These are phyloP conservation scores for Colletotrichum sidae DNA, from an alignment of 2,329 filamentous ascomycete species.

Conservation along the genomic window DNA sequence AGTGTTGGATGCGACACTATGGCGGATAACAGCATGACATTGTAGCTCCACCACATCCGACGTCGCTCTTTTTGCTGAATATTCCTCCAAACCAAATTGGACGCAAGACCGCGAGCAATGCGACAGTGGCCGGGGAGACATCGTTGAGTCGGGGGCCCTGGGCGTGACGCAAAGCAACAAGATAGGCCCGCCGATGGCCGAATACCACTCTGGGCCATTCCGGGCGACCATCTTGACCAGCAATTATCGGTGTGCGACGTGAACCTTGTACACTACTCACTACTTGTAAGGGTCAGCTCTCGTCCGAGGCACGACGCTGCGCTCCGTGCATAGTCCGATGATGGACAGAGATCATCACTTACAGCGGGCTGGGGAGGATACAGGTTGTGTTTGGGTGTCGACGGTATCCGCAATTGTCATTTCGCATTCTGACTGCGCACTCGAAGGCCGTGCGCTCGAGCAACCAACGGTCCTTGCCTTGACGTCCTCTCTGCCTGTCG, in stretches of 20 bases:
- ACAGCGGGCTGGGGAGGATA: too few species aligned
- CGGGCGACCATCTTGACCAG: not conserved
- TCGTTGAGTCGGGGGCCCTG: conserved; percentile 1
- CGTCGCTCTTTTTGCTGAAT: not conserved
- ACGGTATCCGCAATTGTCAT: not conserved
- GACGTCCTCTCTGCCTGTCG: too few species aligned
- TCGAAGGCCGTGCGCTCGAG: too few species aligned
- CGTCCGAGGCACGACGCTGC: too few species aligned
- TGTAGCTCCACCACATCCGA: not conserved
- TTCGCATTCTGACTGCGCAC: too few species aligned
- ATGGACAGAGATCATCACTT: too few species aligned
- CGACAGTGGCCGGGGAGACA: conserved; percentile 21
- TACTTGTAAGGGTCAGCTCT: too few species aligned
- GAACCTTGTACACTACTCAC: not conserved
- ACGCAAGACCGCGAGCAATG: conserved; percentile 22
- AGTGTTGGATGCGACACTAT: not conserved
- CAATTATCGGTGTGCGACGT: not conserved
- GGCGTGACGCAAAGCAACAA: conserved; percentile 6
- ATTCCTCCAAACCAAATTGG: conserved; percentile 5
- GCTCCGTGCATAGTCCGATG: not conserved
- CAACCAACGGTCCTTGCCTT: too few species aligned
- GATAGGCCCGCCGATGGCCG: conserved; percentile 30
- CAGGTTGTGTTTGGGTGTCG: not conserved
- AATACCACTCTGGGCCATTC: conserved; percentile 31
- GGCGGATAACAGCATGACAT: not conserved